A percentile compares a stretch with the other conserved stretches of the same genome.
These are phyloP conservation scores for Penicillium frequentans DNA, from an alignment of 2,329 filamentous ascomycete genomes.

Conservation along the genomic window DNA sequence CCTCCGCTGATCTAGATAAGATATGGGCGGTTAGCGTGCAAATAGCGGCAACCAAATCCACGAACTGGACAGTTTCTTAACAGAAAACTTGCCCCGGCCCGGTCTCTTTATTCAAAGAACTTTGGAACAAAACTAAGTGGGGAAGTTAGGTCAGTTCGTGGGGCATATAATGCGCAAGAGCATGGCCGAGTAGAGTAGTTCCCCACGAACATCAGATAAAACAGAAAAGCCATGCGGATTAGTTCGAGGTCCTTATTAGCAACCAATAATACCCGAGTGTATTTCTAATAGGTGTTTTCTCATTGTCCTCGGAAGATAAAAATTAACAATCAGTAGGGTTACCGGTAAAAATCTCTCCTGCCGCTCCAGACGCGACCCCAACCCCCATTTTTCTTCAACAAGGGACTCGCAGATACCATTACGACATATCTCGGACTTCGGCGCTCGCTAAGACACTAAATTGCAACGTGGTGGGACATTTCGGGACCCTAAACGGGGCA, in stretches of 20 bases:
- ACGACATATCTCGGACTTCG: slow-evolving; percentile 8
- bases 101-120: too few species aligned
- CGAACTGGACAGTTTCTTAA: too few species aligned
- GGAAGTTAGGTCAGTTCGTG: too few species aligned
- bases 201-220: slow-evolving; percentile 45
- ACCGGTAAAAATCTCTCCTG: not conserved
- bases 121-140: too few species aligned
- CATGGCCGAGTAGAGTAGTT: slow-evolving; percentile 61
- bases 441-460: slow-evolving; percentile 15
- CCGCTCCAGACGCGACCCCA: slow-evolving; percentile 5
- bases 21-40: too few species aligned
- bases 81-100: too few species aligned
- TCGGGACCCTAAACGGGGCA: slow-evolving; percentile 26
- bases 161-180: slow-evolving; percentile 62
- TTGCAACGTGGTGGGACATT: slow-evolving; percentile 25
- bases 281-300: not conserved
- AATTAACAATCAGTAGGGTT: not conserved
- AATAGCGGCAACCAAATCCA: too few species aligned
- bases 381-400: not conserved
- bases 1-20: too few species aligned
- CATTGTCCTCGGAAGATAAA: not conserved
- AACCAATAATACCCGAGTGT: slow-evolving; percentile 23
- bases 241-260: not conserved
- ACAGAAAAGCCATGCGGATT: not conserved
- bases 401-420: slow-evolving; percentile 6